Conservation (phyloP, 768 basidiomycete genomes). For the Auriscalpium vulgare region DNA sequence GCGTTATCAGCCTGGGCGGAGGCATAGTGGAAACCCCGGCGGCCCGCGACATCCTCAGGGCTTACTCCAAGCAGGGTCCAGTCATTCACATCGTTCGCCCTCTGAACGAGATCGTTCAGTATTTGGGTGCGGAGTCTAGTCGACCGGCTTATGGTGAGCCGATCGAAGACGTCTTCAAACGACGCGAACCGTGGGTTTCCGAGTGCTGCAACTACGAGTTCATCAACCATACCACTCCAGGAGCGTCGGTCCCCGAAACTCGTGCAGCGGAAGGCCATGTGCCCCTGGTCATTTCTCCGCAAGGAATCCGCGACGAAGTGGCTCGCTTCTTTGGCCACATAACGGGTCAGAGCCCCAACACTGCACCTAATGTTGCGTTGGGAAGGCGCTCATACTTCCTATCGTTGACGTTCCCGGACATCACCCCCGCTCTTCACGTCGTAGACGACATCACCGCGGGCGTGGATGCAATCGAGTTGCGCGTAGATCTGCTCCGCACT, state of each 20-base stretch:
- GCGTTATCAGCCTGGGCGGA: slow-evolving; percentile 88
- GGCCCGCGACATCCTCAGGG: slow-evolving; percentile 64
- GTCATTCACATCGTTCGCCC: slow-evolving; percentile 84
- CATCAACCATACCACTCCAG: slow-evolving; percentile 54
- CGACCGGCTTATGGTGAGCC: slow-evolving; percentile 89
- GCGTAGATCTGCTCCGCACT: slow-evolving; percentile 79
- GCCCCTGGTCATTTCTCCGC: slow-evolving; percentile 13
- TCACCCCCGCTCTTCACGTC: slow-evolving; percentile 56
- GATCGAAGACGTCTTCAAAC: slow-evolving; percentile 72
- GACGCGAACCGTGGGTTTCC: slow-evolving; percentile 81
- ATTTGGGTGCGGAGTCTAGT: slow-evolving; percentile 65
- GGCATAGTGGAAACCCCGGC: slow-evolving; percentile 85
- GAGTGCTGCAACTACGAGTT: slow-evolving; percentile 82
- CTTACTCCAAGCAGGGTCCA: slow-evolving; percentile 55
- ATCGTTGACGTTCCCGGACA: slow-evolving; percentile 85
- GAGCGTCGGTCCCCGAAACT: slow-evolving; percentile 8
- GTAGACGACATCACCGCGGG: slow-evolving; percentile 74
- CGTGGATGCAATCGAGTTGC: slow-evolving; percentile 88
- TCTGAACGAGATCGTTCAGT: slow-evolving; percentile 71
- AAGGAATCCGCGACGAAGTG: slow-evolving; percentile 52
- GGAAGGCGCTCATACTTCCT: slow-evolving; percentile 85
- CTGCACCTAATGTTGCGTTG: slow-evolving; percentile 41
- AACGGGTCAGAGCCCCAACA: slow-evolving; percentile 61
- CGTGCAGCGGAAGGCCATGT: slow-evolving; percentile 7
- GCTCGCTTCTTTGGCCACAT: slow-evolving; percentile 85